Base-by-base conservation (phyloP, 129 eudicot species). In the Heracleum sosnowskyi region DNA sequence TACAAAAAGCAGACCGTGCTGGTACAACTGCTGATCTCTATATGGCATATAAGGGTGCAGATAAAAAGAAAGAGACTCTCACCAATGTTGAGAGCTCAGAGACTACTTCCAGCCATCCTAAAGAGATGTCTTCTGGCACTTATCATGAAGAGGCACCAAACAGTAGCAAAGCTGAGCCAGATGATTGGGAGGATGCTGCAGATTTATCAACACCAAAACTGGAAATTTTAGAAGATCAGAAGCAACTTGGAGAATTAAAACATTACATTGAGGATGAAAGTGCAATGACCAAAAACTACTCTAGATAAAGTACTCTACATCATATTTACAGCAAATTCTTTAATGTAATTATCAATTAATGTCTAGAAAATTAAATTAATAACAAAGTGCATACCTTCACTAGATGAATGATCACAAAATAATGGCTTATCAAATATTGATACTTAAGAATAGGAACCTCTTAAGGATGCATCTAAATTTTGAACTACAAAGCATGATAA, bases 121-220 rank as follows among this genome's bases (percentile, higher is more conserved):
- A n/a, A n/a, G n/a, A n/a, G n/a, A n/a, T n/a, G n/a, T n/a, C n/a
- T n/a, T n/a, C n/a, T n/a, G n/a, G n/a, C n/a, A n/a, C n/a, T n/a
- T n/a, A n/a, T 20, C 82, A 75, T 44, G 86, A 84, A 63, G 89
- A 83, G 2, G 45, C 8, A 46, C 22, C 86, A 28, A 68, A 75
- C 36, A 80, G 82, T 29, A 81, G 49, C 66, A 94, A 94, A 76
- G 60, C 82, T 62, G 98, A 95, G 87, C 96, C 87, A n/a, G n/a
- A n/a, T n/a, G n/a, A n/a, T n/a, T n/a, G n/a, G n/a, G n/a, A n/a
- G n/a, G n/a, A n/a, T n/a, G n/a, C n/a, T n/a, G n/a, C n/a, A n/a
- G n/a, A n/a, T n/a, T n/a, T n/a, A n/a, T n/a, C n/a, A n/a, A n/a
- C 86, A 42, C 96, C 98, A n/a, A 85, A 87, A 82, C 80, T 91